A percentile compares a stretch with the other conserved stretches of the same genome.
These are phyloP conservation scores for Penicillium parvum DNA, from an alignment of 495 filamentous ascomycete genomes.

Conservation along the genomic window DNA sequence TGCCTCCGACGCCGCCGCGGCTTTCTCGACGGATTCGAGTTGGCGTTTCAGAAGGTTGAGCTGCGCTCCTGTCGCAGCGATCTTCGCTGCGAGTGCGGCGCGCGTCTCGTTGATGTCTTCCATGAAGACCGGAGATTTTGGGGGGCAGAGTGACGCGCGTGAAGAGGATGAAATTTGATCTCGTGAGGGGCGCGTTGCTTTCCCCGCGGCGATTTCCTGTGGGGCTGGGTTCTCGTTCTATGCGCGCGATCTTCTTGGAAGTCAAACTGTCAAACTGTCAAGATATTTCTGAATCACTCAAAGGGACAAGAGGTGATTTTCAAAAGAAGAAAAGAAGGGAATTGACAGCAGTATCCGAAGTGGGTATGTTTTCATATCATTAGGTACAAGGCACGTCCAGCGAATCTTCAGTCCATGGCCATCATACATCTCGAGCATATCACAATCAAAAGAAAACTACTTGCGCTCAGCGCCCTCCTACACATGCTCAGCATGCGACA, in stretches of 20 bases:
- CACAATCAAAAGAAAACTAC: neutral
- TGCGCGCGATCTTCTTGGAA: too few relatives aligned
- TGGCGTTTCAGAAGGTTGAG: slow-evolving; percentile 35
- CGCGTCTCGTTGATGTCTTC: slow-evolving; percentile 28
- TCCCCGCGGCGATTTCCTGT: slow-evolving; percentile 5
- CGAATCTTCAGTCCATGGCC: too few relatives aligned
- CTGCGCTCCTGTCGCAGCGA: slow-evolving; percentile 35
- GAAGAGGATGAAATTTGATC: neutral
- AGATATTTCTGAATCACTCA: too few relatives aligned
- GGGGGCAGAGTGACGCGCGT: too few relatives aligned
- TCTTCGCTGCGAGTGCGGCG: slow-evolving; percentile 38
- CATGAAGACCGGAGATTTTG: slow-evolving; percentile 6
- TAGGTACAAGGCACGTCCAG: neutral
- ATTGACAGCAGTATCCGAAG: too few relatives aligned
- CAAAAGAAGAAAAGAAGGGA: too few relatives aligned
- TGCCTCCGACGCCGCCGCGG: slow-evolving; percentile 17
- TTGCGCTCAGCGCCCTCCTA: slow-evolving; percentile 8
- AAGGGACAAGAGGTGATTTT: too few relatives aligned
- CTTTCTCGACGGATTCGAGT: slow-evolving; percentile 31
- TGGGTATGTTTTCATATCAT: too few relatives aligned
- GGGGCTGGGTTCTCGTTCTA: too few relatives aligned
- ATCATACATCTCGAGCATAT: too few relatives aligned
- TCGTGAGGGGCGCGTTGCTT: neutral
- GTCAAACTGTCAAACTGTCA: too few relatives aligned
- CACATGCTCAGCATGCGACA: slow-evolving; percentile 25